These are phyloP conservation scores for Xylariales sp. DNA, from an alignment of 2,329 filamentous ascomycete species.

Conservation along the genomic window DNA sequence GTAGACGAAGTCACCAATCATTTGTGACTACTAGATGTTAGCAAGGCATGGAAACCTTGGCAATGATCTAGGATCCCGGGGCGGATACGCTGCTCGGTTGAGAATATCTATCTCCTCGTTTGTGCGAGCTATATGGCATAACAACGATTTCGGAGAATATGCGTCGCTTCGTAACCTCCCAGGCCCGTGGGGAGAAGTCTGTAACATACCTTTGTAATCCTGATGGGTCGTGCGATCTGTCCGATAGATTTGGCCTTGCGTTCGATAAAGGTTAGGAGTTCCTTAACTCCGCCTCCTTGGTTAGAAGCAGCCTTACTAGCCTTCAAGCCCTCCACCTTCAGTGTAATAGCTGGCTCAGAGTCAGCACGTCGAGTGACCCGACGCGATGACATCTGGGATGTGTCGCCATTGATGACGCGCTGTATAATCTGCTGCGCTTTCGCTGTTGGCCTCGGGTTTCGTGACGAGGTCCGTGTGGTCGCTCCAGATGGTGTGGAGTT, in stretches of 20 bases:
- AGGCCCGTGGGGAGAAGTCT: conserved; percentile 56
- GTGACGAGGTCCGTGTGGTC: conserved; percentile 37
- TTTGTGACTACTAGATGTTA: conserved; percentile 78
- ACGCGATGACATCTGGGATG: conserved; percentile 51
- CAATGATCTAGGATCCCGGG: conserved; percentile 52
- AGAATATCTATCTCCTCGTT: conserved; percentile 54
- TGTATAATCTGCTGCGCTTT: conserved; percentile 58
- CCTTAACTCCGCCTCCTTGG: conserved; percentile 72
- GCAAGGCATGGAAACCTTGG: conserved; percentile 65
- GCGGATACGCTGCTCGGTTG: conserved; percentile 53
- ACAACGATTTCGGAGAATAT: conserved; percentile 55
- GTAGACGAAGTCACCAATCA: conserved; percentile 75
- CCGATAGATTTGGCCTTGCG: conserved; percentile 72
- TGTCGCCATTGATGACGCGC: conserved; percentile 55
- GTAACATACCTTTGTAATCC: conserved; percentile 82
- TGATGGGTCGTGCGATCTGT: conserved; percentile 64
- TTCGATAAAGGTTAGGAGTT: conserved; percentile 76
- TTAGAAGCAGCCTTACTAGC: conserved; percentile 76
- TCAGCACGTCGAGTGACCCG: conserved; percentile 36
- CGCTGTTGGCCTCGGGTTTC: conserved; percentile 44
- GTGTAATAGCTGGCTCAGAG: conserved; percentile 49
- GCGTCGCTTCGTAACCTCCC: conserved; percentile 55
- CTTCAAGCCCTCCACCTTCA: conserved; percentile 71
- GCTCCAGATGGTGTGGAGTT: conserved; percentile 35
- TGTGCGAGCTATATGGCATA: conserved; percentile 53